A percentile compares a stretch with the other conserved stretches of the same genome.
These are phyloP conservation scores for Hymenoscyphus albidus DNA, from an alignment of 2,329 filamentous ascomycete genomes.

Conservation along the genomic window DNA sequence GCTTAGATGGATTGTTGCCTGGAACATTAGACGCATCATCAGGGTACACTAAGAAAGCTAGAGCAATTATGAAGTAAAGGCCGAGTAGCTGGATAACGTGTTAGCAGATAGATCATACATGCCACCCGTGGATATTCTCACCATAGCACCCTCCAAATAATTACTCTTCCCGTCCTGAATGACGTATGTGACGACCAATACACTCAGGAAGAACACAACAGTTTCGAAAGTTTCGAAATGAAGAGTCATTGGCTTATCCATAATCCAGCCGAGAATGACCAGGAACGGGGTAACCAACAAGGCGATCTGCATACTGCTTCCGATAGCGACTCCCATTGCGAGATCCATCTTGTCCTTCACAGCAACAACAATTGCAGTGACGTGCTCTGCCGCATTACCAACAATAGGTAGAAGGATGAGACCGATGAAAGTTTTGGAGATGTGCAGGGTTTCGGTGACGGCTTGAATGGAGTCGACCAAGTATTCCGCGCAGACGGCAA, in stretches of 20 bases:
- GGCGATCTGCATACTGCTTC: slow-evolving; percentile 78
- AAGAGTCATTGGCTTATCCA: slow-evolving; percentile 65
- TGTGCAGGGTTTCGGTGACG: slow-evolving; percentile 64
- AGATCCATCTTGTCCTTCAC: slow-evolving; percentile 72
- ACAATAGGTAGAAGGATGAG: slow-evolving; percentile 76
- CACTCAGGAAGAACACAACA: slow-evolving; percentile 71
- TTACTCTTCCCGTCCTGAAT: slow-evolving; percentile 81
- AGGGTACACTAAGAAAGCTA: slow-evolving; percentile 59
- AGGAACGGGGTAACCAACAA: slow-evolving; percentile 76
- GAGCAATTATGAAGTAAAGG: slow-evolving; percentile 54
- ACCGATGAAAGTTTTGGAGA: slow-evolving; percentile 79
- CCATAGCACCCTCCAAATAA: slow-evolving; percentile 76
- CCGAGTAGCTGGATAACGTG: slow-evolving; percentile 48
- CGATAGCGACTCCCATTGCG: slow-evolving; percentile 77
- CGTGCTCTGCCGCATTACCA: slow-evolving; percentile 76
- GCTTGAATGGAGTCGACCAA: slow-evolving; percentile 72
- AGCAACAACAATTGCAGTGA: slow-evolving; percentile 76
- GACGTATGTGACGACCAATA: slow-evolving; percentile 70
- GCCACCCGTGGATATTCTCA: slow-evolving; percentile 10
- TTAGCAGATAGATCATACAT: not conserved
- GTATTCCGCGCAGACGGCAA: slow-evolving; percentile 72
- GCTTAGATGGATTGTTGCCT: not conserved
- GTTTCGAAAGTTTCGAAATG: slow-evolving; percentile 81
- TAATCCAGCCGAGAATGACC: slow-evolving; percentile 75
- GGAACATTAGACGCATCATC: slow-evolving; percentile 39